A percentile compares a stretch with the other conserved stretches of the same genome.
phyloP scores from a whole-genome alignment of 495 filamentous ascomycete species.

The Parathielavia appendiculata region DNA sequence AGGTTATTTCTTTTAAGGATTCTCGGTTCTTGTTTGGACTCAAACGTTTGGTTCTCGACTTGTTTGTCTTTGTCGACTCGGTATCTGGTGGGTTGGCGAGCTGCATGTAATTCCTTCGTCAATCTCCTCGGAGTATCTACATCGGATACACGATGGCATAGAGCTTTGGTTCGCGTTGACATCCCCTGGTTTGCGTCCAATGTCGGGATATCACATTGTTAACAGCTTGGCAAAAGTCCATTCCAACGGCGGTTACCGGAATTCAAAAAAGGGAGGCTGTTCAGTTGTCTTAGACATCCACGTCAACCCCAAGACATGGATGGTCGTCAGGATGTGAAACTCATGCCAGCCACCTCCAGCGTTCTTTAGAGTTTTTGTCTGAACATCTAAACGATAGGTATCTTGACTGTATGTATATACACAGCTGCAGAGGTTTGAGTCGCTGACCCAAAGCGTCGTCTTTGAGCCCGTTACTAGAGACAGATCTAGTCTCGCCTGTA shows the following conservation, averaged over 20 bases:
- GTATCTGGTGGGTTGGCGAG: not conserved
- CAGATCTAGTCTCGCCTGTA: not conserved
- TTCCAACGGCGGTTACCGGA: not conserved
- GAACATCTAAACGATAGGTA: not conserved
- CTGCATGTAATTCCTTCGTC: not conserved
- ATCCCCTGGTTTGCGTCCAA: not conserved
- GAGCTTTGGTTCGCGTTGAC: not conserved
- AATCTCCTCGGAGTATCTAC: not conserved
- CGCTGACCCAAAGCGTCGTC: not conserved
- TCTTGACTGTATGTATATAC: not conserved
- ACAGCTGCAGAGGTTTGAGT: not conserved
- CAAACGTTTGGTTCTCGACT: not conserved
- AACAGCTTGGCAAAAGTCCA: not conserved
- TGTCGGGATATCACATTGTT: too few species aligned
- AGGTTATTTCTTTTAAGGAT: not conserved
- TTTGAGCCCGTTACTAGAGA: too few species aligned
- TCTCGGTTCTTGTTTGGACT: not conserved
- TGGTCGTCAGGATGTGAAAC: not conserved
- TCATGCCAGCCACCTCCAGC: not conserved
- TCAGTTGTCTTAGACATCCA: not conserved
- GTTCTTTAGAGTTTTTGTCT: not conserved
- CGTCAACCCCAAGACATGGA: not conserved
- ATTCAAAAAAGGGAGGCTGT: not conserved
- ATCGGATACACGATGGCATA: not conserved
- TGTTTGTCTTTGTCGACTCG: not conserved